Conservation (phyloP, 192 early-diverging fungal species). For the Umbelopsis vinacea region DNA sequence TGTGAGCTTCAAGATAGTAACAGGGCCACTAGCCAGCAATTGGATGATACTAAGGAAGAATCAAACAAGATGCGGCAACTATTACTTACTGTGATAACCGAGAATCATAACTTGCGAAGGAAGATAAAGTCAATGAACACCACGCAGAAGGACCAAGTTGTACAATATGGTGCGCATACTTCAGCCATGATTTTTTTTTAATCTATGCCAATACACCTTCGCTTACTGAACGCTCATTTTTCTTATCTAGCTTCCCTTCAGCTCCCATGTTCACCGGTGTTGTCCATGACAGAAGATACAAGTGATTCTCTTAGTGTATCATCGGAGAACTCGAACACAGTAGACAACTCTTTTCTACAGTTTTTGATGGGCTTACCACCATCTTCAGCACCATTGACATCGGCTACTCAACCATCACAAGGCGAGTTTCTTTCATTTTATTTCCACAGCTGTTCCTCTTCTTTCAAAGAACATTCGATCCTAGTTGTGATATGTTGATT, state of each 20-base stretch:
- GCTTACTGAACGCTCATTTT: neutral
- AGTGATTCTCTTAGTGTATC: neutral
- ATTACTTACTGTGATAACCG: neutral
- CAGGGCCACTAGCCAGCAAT: conserved; percentile 20
- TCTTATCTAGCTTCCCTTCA: neutral
- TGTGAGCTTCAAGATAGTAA: conserved; percentile 12
- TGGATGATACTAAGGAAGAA: conserved; percentile 22
- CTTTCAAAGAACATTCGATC: conserved; percentile 12
- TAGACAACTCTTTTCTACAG: neutral
- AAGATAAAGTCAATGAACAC: neutral
- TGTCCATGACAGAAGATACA: neutral
- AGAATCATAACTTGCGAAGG: neutral
- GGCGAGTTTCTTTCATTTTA: conserved; percentile 3
- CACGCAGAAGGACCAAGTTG: neutral
- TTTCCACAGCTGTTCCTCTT: neutral
- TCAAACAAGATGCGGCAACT: neutral
- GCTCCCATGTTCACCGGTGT: neutral
- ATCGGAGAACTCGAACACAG: neutral
- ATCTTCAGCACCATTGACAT: too few relatives aligned
- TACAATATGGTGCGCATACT: neutral
- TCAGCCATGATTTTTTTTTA: neutral
- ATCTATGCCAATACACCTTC: neutral
- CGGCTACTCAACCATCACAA: neutral
- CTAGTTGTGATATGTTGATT: neutral
- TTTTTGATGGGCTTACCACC: neutral